Base-by-base conservation (phyloP, 805 yeast species). In the Metschnikowia peoriensis region DNA sequence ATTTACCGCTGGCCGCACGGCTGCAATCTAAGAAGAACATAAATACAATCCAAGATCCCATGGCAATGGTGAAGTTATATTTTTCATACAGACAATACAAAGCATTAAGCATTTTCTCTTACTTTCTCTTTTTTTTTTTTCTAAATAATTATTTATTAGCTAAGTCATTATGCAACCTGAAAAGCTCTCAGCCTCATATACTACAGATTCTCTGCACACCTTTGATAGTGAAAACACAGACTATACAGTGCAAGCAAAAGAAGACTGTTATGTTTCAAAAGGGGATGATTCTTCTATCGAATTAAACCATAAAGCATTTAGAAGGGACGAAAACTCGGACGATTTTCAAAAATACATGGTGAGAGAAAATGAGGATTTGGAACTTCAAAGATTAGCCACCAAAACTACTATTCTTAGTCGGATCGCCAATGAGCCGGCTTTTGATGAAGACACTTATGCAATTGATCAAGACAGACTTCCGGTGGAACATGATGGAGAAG, bases 351-450 rank as follows among this genome's bases (percentile, higher is more conserved):
- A 39, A 27, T 53, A 46, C 46, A 57, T 70, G 2, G 66, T 65
- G 6, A 61, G 63, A 32, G 70, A 67, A 27, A 69, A 70, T 38
- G 64, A 60, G 12, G 72, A 71, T 49, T 66, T 72, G 32, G 65
- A 63, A 14, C 47, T 66, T 28, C 65, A 66, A 45, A 59, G 78
- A 50, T 54, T 62, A n/a, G 63, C 62, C 34, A 66, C 76, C 1
- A 66, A 71, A 58, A 58, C 58, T 17, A 67, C 71, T 16, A 63
- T 74, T 11, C 54, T 72, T 22, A 58, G 57, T 29, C 67, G 62
- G 43, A 53, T 68, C 15, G 51, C 51, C 28, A 28, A 49, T 12
- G 17, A 32, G 5, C 53, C 43, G 8, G 37, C 41, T 15, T 39
- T 34, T 16, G 17, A 27, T 29, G 54, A 32, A 2, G 50, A 48